Evolutionary conservation across 2,329 filamentous ascomycete genomes (phyloP).

Genomic region (Mycocentrospora acerina): DNA sequence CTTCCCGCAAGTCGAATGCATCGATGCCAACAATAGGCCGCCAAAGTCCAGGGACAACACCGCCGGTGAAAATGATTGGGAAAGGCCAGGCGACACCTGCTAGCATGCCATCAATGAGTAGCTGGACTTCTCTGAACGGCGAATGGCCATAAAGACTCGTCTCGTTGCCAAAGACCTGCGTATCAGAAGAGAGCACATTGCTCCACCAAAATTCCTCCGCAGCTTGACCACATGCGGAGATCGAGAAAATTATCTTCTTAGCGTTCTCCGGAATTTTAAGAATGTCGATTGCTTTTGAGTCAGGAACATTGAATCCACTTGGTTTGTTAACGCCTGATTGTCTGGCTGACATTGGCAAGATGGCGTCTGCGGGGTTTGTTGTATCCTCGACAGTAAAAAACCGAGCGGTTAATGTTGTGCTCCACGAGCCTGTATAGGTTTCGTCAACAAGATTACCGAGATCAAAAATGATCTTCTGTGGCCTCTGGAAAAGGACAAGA

Average conservation of each 20-base stretch:
- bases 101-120: slow-evolving; percentile 70
- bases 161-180: slow-evolving; percentile 58
- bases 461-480: slow-evolving; percentile 78
- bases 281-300: slow-evolving; percentile 59
- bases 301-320: slow-evolving; percentile 69
- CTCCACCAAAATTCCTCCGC: slow-evolving; percentile 85
- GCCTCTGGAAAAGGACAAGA: slow-evolving; percentile 65
- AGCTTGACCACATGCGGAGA: slow-evolving; percentile 76
- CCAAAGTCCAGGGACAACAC: slow-evolving; percentile 74
- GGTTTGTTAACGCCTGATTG: slow-evolving; percentile 53
- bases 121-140: slow-evolving; percentile 76
- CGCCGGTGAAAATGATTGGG: slow-evolving; percentile 79
- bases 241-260: slow-evolving; percentile 69
- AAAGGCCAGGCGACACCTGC: slow-evolving; percentile 81
- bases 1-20: slow-evolving; percentile 75
- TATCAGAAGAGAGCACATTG: slow-evolving; percentile 68
- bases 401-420: slow-evolving; percentile 71
- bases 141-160: slow-evolving; percentile 66
- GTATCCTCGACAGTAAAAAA: slow-evolving; percentile 61
- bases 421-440: slow-evolving; percentile 71
- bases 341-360: slow-evolving; percentile 65
- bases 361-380: slow-evolving; percentile 58
- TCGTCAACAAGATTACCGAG: slow-evolving; percentile 68
- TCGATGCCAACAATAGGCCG: slow-evolving; percentile 76
- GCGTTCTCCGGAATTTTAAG: slow-evolving; percentile 67